Conservation (phyloP, 2,329 filamentous ascomycete genomes). For the Sporothrix inflata region DNA sequence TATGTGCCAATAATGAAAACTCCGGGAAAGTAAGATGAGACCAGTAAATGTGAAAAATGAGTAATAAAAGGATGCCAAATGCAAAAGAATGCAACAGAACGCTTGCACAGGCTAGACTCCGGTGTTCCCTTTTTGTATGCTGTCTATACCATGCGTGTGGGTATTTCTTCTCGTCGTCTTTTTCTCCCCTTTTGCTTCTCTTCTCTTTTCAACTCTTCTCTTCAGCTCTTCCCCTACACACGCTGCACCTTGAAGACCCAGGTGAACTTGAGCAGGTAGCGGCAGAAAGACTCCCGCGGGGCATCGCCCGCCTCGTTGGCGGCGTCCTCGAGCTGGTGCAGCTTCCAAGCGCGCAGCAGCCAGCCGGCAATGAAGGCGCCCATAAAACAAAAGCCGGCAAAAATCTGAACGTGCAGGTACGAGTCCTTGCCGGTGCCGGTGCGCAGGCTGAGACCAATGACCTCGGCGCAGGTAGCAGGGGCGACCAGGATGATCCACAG, state of each 20-base stretch:
- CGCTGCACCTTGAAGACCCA: slow-evolving; percentile 32
- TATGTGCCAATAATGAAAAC: neutral
- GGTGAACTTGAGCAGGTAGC: slow-evolving; percentile 31
- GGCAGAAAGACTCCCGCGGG: slow-evolving; percentile 15
- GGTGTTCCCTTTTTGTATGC: neutral
- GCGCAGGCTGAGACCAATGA: slow-evolving; percentile 63
- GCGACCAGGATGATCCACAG: slow-evolving; percentile 73
- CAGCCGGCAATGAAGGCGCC: slow-evolving; percentile 55
- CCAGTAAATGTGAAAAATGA: neutral
- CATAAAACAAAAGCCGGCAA: slow-evolving; percentile 64
- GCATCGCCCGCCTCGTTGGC: neutral
- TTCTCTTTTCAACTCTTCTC: neutral
- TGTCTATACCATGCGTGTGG: neutral
- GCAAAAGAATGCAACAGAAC: slow-evolving; percentile 3
- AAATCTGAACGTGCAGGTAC: slow-evolving; percentile 60
- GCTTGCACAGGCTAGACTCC: slow-evolving; percentile 6
- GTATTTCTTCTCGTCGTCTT: neutral
- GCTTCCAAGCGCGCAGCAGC: slow-evolving; percentile 49
- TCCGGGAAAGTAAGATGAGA: neutral
- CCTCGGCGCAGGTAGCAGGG: slow-evolving; percentile 70
- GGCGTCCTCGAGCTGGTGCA: slow-evolving; percentile 44
- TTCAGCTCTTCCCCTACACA: slow-evolving; percentile 22
- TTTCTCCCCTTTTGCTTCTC: too few relatives aligned
- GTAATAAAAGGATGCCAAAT: neutral
- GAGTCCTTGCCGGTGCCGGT: slow-evolving; percentile 44